Evolutionary conservation across 345 rosid genomes (phyloP), one percentile per base, ranked within the genome.

Genomic region (Populus euphratica): DNA sequence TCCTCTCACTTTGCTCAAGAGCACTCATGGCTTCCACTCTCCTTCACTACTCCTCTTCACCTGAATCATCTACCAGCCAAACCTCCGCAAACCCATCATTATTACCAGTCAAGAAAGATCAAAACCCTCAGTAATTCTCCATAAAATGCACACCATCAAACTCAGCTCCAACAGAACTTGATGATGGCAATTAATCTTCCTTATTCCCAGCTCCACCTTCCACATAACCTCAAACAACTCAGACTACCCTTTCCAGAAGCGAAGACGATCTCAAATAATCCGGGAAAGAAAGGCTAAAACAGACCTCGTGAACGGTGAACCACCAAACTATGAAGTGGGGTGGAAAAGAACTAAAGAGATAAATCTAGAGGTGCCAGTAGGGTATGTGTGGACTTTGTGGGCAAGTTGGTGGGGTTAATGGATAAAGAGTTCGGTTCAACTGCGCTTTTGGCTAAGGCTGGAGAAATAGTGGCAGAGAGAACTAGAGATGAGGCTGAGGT

Each of bases 401-500:
- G 87, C 83, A 93, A 93, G 69, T 66, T 94, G 66, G 91, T 83
- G 86, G 90, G 70, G 43, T 83, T 94, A 61, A 94, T 94, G 96
- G 90, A 82, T 17, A 87, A 83, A 74, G 89, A 93, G 74, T 94
- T 88, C 5, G 98, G 98, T 0, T 93, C 98, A 3, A 88, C 88
- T 20, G 89, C 84, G 77, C 89, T 93, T 79, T 76, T 95, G 78
- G 97, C 86, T 25, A 93, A 90, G 80, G 87, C 86, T 1, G 97
- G 97, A 1, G 98, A 93, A 88, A 90, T 91, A 17, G 98, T 91
- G 49, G 91, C 96, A 5, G 98, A 90, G 86, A 90, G 99, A 71
- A 92, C 90, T 13, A 90, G 90, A 77, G 99, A 95, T 81, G 99
- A 95, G 87, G 96, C 97, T 18, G 97, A 91, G 82, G 86, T 85